Percentiles rank a stretch among this genome's conserved stretches.
phyloP scores from a whole-genome alignment of 352 stramenopile species.

The Blastocystis sp. region DNA sequence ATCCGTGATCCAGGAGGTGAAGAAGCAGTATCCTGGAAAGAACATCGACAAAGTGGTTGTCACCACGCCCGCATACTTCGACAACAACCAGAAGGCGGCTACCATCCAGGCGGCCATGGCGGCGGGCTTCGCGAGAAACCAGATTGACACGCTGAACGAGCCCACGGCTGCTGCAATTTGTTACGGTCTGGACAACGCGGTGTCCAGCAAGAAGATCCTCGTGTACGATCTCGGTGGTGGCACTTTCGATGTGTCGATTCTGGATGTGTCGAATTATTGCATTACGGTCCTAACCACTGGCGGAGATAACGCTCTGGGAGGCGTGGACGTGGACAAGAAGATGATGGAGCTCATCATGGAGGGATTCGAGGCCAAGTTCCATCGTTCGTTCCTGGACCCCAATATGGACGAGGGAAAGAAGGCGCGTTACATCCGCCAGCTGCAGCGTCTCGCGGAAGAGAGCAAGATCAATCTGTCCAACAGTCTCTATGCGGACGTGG shows the following conservation, averaged over 20 bases:
- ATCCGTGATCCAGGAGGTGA: slow-evolving; percentile 69
- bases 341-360: background rate
- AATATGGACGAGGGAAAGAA: background rate
- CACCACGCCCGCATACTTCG: slow-evolving; percentile 52
- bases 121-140: background rate
- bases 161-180: slow-evolving; percentile 44
- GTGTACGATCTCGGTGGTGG: slow-evolving; percentile 78
- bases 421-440: background rate
- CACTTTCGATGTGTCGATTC: slow-evolving; percentile 77
- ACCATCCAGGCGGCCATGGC: slow-evolving; percentile 9
- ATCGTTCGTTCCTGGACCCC: background rate
- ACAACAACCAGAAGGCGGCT: slow-evolving; percentile 47
- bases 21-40: background rate
- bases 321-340: slow-evolving; percentile 79
- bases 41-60: slow-evolving; percentile 17
- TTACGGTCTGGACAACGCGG: slow-evolving; percentile 34
- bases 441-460: slow-evolving; percentile 6
- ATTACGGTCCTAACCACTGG: slow-evolving; percentile 78
- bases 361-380: background rate
- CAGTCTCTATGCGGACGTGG: background rate
- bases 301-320: slow-evolving; percentile 83
- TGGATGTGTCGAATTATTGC: background rate
- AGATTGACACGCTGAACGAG: slow-evolving; percentile 56
- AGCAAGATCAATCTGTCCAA: background rate
- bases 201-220: slow-evolving; percentile 50